Evolutionary conservation across 331 rosid species (phyloP), one percentile per base, ranked within the genome.

Genomic region (Pyracantha coccinea): DNA sequence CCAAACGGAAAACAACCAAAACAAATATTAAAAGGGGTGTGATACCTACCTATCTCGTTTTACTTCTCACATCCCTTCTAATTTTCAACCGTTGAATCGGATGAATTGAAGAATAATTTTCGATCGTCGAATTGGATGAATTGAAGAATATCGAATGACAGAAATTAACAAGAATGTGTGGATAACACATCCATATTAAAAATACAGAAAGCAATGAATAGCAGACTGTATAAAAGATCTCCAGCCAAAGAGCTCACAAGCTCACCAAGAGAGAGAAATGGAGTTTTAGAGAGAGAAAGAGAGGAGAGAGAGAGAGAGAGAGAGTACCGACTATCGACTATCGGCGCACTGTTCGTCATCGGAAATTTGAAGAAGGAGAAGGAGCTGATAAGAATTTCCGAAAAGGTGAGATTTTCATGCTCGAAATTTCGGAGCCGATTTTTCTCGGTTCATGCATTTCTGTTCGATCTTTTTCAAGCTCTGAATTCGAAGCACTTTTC

Each of bases 211-310:
- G 71, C 71, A 25, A 29, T 3, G 65, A 5, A 62, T 47, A 21
- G 70, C 38, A 76, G 81, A 82, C 81, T 86, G 89, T 86, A 85
- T 86, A 89, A 78, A 88, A 70, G 80, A 66, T 78, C 78, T 70
- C 80, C 77, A 78, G 55, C 75, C 66, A 80, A 69, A 66, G 72
- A 54, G 33, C 66, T 69, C 21, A 33, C 11, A 50, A 1, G 63
- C 41, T 72, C 47, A 59, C 53, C 55, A 57, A 57, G 69, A 60
- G 15, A 77, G 63, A 69, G 79, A 78, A 19, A 6, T 0, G 6
- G 55, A 6, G 55, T 47, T 47, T 16, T 47, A 80, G 60, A 53
- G 54, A 66, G 73, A 79, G 82, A 79, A 82, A 69, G 78, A 74
- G 54, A 69, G 76, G 72, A 74, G 59, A 33, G 53, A 66, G 73